phyloP scores from a whole-genome alignment of 768 basidiomycete genomes.

The Mycena galericulata region DNA sequence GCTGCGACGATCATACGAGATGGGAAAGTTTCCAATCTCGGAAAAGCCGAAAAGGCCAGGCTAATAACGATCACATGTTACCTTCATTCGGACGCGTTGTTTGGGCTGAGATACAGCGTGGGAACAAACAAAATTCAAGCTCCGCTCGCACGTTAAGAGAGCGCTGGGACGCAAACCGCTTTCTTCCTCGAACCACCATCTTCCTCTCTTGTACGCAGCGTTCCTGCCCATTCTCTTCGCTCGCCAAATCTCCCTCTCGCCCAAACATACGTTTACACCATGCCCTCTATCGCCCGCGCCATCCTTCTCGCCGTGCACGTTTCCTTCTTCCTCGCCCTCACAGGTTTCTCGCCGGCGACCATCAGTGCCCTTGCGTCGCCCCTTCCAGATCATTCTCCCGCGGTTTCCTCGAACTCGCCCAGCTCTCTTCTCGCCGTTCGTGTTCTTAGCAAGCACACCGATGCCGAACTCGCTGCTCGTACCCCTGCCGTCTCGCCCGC shows the following conservation, averaged over 20 bases:
- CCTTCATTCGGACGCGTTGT: not conserved
- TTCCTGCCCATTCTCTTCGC: not conserved
- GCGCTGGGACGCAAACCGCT: conserved; percentile 15
- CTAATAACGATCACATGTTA: conserved; percentile 21
- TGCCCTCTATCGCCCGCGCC: conserved; percentile 51
- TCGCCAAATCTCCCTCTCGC: conserved; percentile 24
- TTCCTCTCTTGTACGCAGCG: conserved; percentile 19
- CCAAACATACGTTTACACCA: conserved; percentile 20
- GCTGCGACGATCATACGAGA: too few species aligned
- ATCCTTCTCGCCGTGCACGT: conserved; percentile 55
- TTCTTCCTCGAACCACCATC: conserved; percentile 36
- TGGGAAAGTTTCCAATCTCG: too few species aligned
- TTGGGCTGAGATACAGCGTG: conserved; percentile 4
- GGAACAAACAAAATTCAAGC: conserved; percentile 24
- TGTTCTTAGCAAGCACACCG: conserved; percentile 17
- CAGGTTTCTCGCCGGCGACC: conserved; percentile 44
- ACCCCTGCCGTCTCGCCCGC: conserved; percentile 14
- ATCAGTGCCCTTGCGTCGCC: conserved; percentile 51
- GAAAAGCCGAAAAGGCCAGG: too few species aligned
- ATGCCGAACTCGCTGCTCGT: conserved; percentile 39
- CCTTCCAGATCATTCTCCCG: conserved; percentile 37
- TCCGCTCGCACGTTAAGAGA: conserved; percentile 25
- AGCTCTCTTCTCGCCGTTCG: conserved; percentile 41
- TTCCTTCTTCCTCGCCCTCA: conserved; percentile 51
- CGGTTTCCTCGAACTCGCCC: conserved; percentile 26